Evolutionary conservation across 768 basidiomycete species (phyloP), one percentile per base, ranked within the genome.

Genomic region (Auricularia auricula-judae): DNA sequence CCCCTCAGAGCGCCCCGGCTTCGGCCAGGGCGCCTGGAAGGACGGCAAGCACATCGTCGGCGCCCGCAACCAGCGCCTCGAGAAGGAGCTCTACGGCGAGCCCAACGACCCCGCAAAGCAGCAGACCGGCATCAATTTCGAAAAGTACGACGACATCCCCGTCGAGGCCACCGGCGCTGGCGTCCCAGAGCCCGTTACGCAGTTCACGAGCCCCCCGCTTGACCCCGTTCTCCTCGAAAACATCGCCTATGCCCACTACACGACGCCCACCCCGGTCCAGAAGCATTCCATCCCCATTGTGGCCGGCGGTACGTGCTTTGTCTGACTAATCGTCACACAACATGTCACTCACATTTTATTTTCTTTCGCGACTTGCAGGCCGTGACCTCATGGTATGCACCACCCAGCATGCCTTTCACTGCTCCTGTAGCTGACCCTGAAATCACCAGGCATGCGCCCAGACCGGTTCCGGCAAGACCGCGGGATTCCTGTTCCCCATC

Each of bases 201-300:
- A 85, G 47, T 99, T 99, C 79, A 89, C 88, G 65, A 84, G 80
- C 71, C 88, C 94, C 58, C 95, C 93, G 67, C 79, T 99, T 71
- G 94, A 99, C 76, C 84, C 90, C 56, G 88, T 95, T 74, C 85
- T 99, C 44, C 81, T 98, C 68, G 94, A 97, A 77, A 99, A 99
- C 78, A 99, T 99, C 69, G 79, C 81, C 36, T 89, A 81, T 76
- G 92, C 97, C 74, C 91, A 85, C 79, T 99, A 98, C 82, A 85
- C 86, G 65, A 93, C 86, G 51, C 97, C 97, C 10, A 99, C 97
- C 62, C 97, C 97, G 29, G 97, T 99, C 70, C 97, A 99, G 86
- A 98, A 98, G 82, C 96, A 98, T 76, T 98, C 97, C 69, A 89
- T 99, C 72, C 97, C 97, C 74, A 98, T 98, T 74, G 95, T 99